These are phyloP conservation scores for Wickerhamomyces xylosicus DNA, from an alignment of 805 yeast species.

Conservation along the genomic window DNA sequence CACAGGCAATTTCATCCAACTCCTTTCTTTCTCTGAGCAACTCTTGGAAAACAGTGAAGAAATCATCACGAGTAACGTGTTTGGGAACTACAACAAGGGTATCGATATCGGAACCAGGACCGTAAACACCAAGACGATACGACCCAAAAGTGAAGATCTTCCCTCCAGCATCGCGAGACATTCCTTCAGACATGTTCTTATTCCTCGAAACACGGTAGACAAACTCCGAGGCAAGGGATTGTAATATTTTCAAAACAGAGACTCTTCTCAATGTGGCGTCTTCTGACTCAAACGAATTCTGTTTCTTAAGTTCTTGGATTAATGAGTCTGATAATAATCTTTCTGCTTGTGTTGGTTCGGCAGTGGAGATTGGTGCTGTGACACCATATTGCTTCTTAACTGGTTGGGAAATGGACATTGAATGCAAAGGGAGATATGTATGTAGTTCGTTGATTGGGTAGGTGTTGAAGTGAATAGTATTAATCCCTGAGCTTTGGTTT, in stretches of 20 bases:
- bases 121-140: constrained; percentile 89
- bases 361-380: constrained; percentile 64
- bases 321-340: constrained; percentile 63
- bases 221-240: constrained; percentile 67
- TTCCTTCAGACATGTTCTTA: constrained; percentile 92
- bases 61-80: constrained; percentile 85
- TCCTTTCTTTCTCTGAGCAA: constrained; percentile 67
- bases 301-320: constrained; percentile 67
- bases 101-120: constrained; percentile 97
- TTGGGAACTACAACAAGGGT: constrained; percentile 95
- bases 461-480: no score
- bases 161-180: constrained; percentile 97
- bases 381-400: constrained; percentile 17
- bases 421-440: no score
- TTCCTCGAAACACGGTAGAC: constrained; percentile 71
- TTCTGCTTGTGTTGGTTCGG: constrained; percentile 77
- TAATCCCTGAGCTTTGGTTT: no score
- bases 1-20: constrained; percentile 82
- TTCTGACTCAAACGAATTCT: constrained; percentile 86
- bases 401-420: constrained; percentile 1
- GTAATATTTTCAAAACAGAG: constrained; percentile 61
- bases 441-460: background rate
- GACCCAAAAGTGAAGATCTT: constrained; percentile 96
- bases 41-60: constrained; percentile 70
- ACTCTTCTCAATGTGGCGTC: constrained; percentile 74